These are phyloP conservation scores for Monosporascus sp. DNA, from an alignment of 2,329 filamentous ascomycete genomes.

Conservation along the genomic window DNA sequence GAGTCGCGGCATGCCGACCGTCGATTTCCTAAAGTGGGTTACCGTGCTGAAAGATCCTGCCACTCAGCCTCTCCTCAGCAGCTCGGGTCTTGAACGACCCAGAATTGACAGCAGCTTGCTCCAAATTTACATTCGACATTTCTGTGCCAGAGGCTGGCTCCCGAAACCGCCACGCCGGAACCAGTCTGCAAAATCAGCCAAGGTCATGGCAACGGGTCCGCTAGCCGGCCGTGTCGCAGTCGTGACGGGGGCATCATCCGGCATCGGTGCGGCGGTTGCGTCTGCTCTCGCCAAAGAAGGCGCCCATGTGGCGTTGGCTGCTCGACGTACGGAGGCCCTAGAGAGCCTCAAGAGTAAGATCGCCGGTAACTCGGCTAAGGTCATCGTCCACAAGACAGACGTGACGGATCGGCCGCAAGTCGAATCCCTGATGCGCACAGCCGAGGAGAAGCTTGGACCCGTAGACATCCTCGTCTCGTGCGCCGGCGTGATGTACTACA, in stretches of 20 bases:
- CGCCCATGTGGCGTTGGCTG: slow-evolving; percentile 65
- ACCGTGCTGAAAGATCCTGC: slow-evolving; percentile 68
- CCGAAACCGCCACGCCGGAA: slow-evolving; percentile 52
- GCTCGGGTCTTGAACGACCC: slow-evolving; percentile 53
- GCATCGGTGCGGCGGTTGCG: slow-evolving; percentile 72
- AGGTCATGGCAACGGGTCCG: slow-evolving; percentile 44
- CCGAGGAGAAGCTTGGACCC: slow-evolving; percentile 59
- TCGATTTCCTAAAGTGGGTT: slow-evolving; percentile 64
- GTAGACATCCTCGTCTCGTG: slow-evolving; percentile 76
- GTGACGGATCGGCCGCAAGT: slow-evolving; percentile 64
- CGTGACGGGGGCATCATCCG: slow-evolving; percentile 73
- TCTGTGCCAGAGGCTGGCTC: slow-evolving; percentile 75
- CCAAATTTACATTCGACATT: slow-evolving; percentile 73
- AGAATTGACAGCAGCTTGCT: slow-evolving; percentile 66
- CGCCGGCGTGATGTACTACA: slow-evolving; percentile 85
- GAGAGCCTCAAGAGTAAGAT: slow-evolving; percentile 61
- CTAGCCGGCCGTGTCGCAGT: slow-evolving; percentile 66
- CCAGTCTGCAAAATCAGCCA: slow-evolving; percentile 11
- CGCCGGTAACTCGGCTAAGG: slow-evolving; percentile 51
- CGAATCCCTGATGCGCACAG: slow-evolving; percentile 55
- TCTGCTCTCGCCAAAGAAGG: slow-evolving; percentile 64
- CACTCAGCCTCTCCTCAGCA: slow-evolving; percentile 54
- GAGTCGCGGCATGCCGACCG: slow-evolving; percentile 72
- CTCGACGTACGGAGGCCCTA: slow-evolving; percentile 63
- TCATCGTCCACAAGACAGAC: slow-evolving; percentile 65